phyloP scores from a whole-genome alignment of 2,329 filamentous ascomycete species.

The Aspergillus phoenicis region DNA sequence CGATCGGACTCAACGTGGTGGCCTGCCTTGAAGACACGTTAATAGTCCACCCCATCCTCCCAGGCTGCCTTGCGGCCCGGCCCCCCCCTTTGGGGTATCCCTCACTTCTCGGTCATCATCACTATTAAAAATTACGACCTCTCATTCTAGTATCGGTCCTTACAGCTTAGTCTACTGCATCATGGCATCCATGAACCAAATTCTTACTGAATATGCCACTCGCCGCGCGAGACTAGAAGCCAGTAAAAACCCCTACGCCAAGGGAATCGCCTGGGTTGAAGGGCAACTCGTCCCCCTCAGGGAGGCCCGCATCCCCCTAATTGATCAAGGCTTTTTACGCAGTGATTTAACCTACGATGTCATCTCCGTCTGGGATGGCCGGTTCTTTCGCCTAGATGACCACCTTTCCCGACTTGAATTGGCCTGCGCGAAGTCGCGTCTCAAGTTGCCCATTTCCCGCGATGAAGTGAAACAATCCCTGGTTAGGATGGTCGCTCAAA shows the following conservation, averaged over 20 bases:
- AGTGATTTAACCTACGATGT: constrained; percentile 58
- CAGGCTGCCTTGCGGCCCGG: not conserved
- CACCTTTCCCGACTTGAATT: constrained; percentile 50
- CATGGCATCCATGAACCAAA: constrained; percentile 5
- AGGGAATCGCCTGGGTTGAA: constrained; percentile 54
- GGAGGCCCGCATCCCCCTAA: constrained; percentile 35
- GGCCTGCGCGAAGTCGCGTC: constrained; percentile 50
- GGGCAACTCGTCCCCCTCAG: constrained; percentile 47
- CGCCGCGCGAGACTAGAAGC: constrained; percentile 34
- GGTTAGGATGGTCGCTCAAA: constrained; percentile 49
- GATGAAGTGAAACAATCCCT: not conserved
- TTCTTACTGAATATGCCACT: constrained; percentile 43
- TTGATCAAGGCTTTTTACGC: constrained; percentile 15
- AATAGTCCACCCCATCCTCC: not conserved
- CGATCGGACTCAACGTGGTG: not conserved
- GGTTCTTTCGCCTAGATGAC: constrained; percentile 56
- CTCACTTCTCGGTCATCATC: not conserved
- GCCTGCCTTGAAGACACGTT: not conserved
- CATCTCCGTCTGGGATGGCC: constrained; percentile 54
- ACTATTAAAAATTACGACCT: not conserved
- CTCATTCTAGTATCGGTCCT: no score
- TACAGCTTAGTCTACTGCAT: not conserved
- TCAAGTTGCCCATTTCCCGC: not conserved
- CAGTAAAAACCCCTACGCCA: constrained; percentile 44
- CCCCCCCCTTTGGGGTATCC: not conserved